Conservation (phyloP, 2,329 filamentous ascomycete genomes). For the Setomelanomma holmii region DNA sequence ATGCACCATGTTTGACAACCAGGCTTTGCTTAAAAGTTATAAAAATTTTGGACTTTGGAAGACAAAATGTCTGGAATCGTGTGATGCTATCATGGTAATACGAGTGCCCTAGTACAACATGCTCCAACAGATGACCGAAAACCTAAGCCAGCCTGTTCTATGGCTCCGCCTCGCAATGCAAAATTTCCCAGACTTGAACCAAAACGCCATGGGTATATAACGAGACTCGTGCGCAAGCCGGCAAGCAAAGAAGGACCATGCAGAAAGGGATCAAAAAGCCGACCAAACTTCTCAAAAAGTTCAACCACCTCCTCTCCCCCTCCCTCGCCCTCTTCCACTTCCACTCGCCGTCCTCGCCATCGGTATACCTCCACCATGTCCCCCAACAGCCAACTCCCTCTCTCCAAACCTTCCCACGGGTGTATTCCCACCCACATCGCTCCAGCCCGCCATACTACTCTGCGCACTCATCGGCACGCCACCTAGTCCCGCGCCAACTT, state of each 20-base stretch:
- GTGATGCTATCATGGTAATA: not conserved
- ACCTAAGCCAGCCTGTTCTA: not conserved
- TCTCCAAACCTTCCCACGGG: slow-evolving; percentile 46
- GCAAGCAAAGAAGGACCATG: not conserved
- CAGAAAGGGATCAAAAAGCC: not conserved
- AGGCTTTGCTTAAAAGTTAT: too few relatives aligned
- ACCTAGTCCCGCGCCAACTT: slow-evolving; percentile 25
- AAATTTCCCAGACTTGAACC: not conserved
- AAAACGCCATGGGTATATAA: slow-evolving; percentile 13
- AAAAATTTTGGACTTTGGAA: too few relatives aligned
- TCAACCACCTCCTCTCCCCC: slow-evolving; percentile 23
- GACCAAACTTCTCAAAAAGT: not conserved
- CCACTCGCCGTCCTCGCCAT: slow-evolving; percentile 51
- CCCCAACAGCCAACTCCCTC: slow-evolving; percentile 18
- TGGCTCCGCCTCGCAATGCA: not conserved
- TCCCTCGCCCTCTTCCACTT: slow-evolving; percentile 42
- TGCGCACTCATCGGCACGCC: slow-evolving; percentile 51
- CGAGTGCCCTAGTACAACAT: not conserved
- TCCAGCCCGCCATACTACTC: slow-evolving; percentile 46
- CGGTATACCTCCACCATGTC: slow-evolving; percentile 37
- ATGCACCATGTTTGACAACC: too few relatives aligned
- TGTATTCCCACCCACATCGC: slow-evolving; percentile 45
- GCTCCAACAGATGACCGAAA: not conserved
- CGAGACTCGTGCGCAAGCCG: not conserved
- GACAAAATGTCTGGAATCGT: too few relatives aligned